Evolutionary conservation across 257 asterid species (phyloP).

Genomic region (Lycium ferocissimum): DNA sequence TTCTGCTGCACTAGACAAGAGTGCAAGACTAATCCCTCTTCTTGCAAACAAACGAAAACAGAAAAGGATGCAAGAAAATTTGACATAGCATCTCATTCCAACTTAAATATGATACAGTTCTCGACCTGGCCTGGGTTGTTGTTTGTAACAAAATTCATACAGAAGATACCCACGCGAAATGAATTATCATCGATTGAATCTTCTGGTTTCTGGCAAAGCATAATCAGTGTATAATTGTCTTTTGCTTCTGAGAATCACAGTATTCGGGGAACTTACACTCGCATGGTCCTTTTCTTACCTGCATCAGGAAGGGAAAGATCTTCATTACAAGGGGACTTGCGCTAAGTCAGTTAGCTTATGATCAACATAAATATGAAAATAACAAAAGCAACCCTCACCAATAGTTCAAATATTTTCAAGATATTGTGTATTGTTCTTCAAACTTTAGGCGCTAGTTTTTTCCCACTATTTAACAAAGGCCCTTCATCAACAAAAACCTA

Average conservation of each 20-base stretch:
- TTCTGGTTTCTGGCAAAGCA: background rate
- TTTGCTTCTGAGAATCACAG: slow-evolving; percentile 79
- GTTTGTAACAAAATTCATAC: background rate
- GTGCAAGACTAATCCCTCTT: background rate
- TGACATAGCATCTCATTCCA: background rate
- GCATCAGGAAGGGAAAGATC: slow-evolving; percentile 34
- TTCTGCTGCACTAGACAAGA: background rate
- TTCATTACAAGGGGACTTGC: background rate
- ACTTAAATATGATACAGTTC: background rate
- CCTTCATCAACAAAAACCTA: too few relatives aligned
- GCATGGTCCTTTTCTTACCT: slow-evolving; percentile 79
- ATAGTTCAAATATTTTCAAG: background rate
- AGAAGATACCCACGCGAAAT: background rate
- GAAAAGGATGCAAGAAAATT: background rate
- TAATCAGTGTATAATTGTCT: slow-evolving; percentile 13
- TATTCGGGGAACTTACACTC: slow-evolving; percentile 66
- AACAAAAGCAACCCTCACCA: background rate
- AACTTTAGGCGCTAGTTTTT: background rate
- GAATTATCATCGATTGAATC: background rate
- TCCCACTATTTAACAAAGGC: background rate
- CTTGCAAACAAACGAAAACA: background rate
- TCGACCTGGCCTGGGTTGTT: background rate
- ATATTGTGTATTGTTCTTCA: background rate
- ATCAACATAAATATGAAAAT: background rate
- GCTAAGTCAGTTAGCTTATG: background rate